Conservation (phyloP, 495 filamentous ascomycete species). For the Penicillium bovifimosum region DNA sequence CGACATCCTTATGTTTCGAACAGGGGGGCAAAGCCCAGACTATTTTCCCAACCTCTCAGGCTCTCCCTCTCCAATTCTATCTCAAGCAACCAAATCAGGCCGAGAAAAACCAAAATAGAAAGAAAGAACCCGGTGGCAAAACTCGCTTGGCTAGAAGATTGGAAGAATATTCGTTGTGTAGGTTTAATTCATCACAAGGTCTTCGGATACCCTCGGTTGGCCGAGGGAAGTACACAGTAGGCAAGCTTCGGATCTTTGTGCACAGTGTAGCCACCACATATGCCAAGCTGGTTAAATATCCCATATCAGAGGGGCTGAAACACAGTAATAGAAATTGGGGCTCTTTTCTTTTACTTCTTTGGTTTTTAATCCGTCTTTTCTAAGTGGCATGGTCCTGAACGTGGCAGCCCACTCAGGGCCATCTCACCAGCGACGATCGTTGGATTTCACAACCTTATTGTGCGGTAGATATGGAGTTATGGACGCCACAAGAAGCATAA, state of each 20-base stretch:
- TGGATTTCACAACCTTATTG: constrained; percentile 18
- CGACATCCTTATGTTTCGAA: too few species aligned
- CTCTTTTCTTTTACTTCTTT: neutral
- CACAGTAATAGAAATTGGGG: neutral
- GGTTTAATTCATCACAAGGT: constrained; percentile 8
- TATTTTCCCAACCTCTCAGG: too few species aligned
- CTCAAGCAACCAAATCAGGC: neutral
- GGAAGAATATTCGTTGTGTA: neutral
- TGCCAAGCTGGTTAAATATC: neutral
- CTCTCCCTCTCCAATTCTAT: neutral
- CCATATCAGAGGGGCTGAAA: neutral
- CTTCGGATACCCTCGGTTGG: constrained; percentile 17
- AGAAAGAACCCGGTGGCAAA: constrained; percentile 6
- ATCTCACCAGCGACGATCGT: constrained; percentile 19
- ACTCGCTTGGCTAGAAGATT: constrained; percentile 9
- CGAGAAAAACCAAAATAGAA: too few species aligned
- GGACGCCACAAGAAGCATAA: neutral
- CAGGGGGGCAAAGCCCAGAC: too few species aligned
- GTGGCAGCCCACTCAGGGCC: constrained; percentile 19
- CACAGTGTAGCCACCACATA: neutral
- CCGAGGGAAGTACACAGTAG: neutral
- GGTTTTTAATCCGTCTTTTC: too few species aligned
- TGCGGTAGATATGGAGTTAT: neutral
- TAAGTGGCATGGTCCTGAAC: constrained; percentile 15
- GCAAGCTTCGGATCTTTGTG: neutral